Evolutionary conservation across 306 rosid genomes (phyloP).

Genomic region (Fragaria iinumae): DNA sequence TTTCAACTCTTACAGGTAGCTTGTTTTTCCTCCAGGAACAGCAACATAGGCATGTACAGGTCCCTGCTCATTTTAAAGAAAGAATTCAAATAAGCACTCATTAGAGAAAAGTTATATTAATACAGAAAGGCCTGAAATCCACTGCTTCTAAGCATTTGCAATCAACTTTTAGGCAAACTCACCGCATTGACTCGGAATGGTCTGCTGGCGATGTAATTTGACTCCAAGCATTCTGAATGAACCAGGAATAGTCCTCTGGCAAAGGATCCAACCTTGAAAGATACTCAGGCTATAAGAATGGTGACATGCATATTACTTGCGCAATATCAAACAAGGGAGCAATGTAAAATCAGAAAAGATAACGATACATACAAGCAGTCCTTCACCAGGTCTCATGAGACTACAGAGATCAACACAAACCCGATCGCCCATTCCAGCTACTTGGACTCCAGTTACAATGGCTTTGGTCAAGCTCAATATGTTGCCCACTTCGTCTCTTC

Average conservation of each 20-base stretch:
- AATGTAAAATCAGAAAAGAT: slow-evolving; percentile 8
- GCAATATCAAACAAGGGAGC: neutral
- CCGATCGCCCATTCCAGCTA: slow-evolving; percentile 91
- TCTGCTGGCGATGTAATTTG: slow-evolving; percentile 88
- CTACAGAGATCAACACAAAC: slow-evolving; percentile 94
- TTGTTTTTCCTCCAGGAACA: slow-evolving; percentile 80
- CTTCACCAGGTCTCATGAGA: slow-evolving; percentile 92
- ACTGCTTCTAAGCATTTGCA: neutral
- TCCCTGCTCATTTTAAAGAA: slow-evolving; percentile 46
- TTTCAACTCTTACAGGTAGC: slow-evolving; percentile 79
- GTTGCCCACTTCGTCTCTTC: slow-evolving; percentile 60
- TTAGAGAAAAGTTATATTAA: neutral
- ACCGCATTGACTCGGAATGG: slow-evolving; percentile 96
- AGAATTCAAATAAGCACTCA: neutral
- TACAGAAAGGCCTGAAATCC: neutral
- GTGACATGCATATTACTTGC: slow-evolving; percentile 10
- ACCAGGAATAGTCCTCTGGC: slow-evolving; percentile 88
- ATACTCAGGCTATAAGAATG: slow-evolving; percentile 13
- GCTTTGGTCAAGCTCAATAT: slow-evolving; percentile 73
- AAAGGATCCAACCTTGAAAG: slow-evolving; percentile 78
- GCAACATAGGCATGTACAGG: slow-evolving; percentile 85
- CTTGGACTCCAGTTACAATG: slow-evolving; percentile 59
- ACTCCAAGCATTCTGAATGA: slow-evolving; percentile 93
- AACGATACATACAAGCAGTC: slow-evolving; percentile 63
- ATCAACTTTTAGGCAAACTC: slow-evolving; percentile 28